These are phyloP conservation scores for Scleroderma bovista DNA, from an alignment of 768 basidiomycete genomes.

Conservation along the genomic window DNA sequence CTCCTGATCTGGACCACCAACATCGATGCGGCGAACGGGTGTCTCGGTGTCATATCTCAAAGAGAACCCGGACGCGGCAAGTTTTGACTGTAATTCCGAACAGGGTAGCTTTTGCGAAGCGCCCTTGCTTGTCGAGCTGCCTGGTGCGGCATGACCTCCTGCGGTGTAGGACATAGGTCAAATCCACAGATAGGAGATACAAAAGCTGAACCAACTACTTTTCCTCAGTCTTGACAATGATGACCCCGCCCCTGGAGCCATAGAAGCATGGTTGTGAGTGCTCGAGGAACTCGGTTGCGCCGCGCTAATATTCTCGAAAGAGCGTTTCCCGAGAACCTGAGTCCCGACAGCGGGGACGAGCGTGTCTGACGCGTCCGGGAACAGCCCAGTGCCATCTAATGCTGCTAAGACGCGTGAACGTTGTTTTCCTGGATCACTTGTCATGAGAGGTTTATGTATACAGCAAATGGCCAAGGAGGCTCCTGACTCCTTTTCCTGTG, in stretches of 20 bases:
- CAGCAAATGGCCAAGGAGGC: constrained; percentile 2
- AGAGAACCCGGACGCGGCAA: constrained; percentile 27
- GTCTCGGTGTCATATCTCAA: constrained; percentile 48
- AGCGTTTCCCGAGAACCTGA: constrained; percentile 5
- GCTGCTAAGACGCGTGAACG: constrained; percentile 11
- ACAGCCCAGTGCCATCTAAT: constrained; percentile 3
- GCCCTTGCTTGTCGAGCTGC: not conserved
- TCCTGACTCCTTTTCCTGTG: too few species aligned
- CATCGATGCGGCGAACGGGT: constrained; percentile 45
- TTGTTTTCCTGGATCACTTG: not conserved
- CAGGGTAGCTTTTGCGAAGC: not conserved
- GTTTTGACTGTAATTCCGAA: constrained; percentile 1
- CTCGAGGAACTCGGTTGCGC: not conserved
- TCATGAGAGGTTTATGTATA: not conserved
- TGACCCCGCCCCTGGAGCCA: not conserved
- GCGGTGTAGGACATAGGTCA: not conserved
- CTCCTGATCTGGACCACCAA: constrained; percentile 55
- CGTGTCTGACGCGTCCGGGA: not conserved
- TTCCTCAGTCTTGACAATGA: not conserved
- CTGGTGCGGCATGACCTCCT: too few species aligned
- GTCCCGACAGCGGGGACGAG: not conserved
- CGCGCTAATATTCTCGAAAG: not conserved
- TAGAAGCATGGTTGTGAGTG: not conserved
- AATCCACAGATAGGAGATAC: too few species aligned
- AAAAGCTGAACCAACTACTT: not conserved